Evolutionary conservation across 805 yeast species (phyloP).

Genomic region (Kuraishia ogatae): DNA sequence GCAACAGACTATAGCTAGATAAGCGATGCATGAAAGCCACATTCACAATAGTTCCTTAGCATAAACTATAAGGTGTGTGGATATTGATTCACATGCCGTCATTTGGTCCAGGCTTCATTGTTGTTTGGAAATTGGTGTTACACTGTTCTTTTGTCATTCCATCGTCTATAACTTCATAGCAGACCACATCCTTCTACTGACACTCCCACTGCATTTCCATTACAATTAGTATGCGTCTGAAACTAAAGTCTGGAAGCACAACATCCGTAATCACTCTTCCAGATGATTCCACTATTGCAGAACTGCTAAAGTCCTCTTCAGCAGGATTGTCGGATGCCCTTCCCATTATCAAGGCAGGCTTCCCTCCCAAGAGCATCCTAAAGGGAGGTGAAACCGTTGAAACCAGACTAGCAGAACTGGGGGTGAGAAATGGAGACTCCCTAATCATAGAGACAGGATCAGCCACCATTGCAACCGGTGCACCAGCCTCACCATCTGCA

Average conservation of each 20-base stretch:
- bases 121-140: too few relatives aligned
- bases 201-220: neutral
- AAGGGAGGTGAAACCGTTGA: constrained; percentile 12
- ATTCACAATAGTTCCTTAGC: too few relatives aligned
- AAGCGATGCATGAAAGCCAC: too few relatives aligned
- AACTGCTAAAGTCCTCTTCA: constrained; percentile 17
- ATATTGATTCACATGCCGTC: too few relatives aligned
- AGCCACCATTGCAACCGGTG: neutral
- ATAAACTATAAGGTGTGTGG: too few relatives aligned
- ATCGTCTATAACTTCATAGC: too few relatives aligned
- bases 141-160: too few relatives aligned
- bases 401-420: constrained; percentile 26
- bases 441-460: constrained; percentile 26
- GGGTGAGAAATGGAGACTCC: constrained; percentile 53
- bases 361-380: constrained; percentile 46
- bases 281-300: constrained; percentile 25
- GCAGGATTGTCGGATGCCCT: constrained; percentile 8
- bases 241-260: neutral
- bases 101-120: too few relatives aligned
- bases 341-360: constrained; percentile 39
- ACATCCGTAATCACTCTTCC: constrained; percentile 19
- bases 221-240: constrained; percentile 3
- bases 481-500: too few relatives aligned
- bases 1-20: too few relatives aligned
- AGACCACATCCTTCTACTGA: too few relatives aligned